Conservation (phyloP, 2,329 filamentous ascomycete genomes). For the Hypoxylon sp. region DNA sequence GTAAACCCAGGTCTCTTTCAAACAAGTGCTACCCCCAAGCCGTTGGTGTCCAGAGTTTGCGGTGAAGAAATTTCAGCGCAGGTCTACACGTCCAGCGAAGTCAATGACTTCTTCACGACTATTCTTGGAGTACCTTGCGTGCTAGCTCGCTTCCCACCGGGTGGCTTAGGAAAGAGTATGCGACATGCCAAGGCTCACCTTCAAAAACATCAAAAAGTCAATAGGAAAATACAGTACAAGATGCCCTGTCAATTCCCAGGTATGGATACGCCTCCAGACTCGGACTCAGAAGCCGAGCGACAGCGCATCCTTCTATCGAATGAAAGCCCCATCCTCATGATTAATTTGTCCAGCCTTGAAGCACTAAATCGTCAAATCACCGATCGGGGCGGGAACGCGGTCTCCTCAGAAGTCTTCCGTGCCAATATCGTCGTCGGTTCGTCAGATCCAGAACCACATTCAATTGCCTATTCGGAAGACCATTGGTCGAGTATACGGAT, state of each 20-base stretch:
- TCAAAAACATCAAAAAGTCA: conserved; percentile 67
- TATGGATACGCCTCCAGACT: conserved; percentile 70
- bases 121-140: conserved; percentile 84
- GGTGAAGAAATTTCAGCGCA: conserved; percentile 82
- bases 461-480: conserved; percentile 83
- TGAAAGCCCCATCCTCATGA: conserved; percentile 91
- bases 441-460: conserved; percentile 56
- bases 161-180: conserved; percentile 70
- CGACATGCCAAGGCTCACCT: conserved; percentile 81
- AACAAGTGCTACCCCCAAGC: conserved; percentile 56
- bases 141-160: conserved; percentile 85
- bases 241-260: conserved; percentile 70
- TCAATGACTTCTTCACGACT: conserved; percentile 83
- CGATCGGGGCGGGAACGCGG: conserved; percentile 71
- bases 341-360: conserved; percentile 85
- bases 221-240: conserved; percentile 38
- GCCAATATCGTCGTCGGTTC: conserved; percentile 86
- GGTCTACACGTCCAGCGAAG: conserved; percentile 74
- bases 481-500: conserved; percentile 79
- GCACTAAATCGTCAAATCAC: conserved; percentile 81
- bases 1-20: conserved; percentile 73
- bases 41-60: conserved; percentile 78
- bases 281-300: conserved; percentile 65
- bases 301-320: conserved; percentile 85
- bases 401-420: conserved; percentile 83